These are phyloP conservation scores for Komagataella kurtzmanii DNA, from an alignment of 805 yeast species.

Conservation along the genomic window DNA sequence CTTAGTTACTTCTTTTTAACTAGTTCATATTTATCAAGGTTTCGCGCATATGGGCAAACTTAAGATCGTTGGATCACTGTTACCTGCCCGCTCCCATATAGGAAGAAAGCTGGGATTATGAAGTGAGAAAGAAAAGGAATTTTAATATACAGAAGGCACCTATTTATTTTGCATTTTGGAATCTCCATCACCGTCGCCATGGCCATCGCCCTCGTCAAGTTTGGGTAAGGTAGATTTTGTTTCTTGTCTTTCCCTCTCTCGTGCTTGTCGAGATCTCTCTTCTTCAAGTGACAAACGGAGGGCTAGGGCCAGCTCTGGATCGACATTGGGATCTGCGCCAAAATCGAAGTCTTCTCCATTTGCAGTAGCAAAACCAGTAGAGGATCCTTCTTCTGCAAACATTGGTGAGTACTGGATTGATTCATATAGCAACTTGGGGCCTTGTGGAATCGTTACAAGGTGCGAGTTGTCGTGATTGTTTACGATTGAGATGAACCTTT, in stretches of 20 bases:
- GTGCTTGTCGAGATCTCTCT: conserved; percentile 79
- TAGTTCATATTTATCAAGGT: not conserved
- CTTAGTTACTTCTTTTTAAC: not conserved
- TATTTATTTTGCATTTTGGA: conserved; percentile 1
- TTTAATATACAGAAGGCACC: not conserved
- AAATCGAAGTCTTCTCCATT: conserved; percentile 42
- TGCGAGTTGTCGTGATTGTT: conserved; percentile 72
- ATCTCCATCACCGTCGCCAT: conserved; percentile 2
- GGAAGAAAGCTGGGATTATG: not conserved
- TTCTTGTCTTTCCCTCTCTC: conserved; percentile 3
- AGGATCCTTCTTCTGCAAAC: conserved; percentile 50
- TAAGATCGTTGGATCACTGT: too few relatives aligned
- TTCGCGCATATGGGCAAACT: not conserved
- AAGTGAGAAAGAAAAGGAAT: not conserved
- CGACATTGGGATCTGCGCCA: conserved; percentile 80
- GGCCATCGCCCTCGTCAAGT: conserved; percentile 8
- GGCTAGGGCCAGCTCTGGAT: conserved; percentile 95
- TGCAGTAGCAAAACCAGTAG: conserved; percentile 24
- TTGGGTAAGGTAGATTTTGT: not conserved
- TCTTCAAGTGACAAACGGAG: conserved; percentile 90
- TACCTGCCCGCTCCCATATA: not conserved
- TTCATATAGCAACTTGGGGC: conserved; percentile 75
- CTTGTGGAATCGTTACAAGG: conserved; percentile 78
- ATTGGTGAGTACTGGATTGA: conserved; percentile 67
- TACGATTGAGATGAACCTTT: conserved; percentile 60